Base-by-base conservation (phyloP, 345 rosid genomes). In the Sonneratia alba region DNA sequence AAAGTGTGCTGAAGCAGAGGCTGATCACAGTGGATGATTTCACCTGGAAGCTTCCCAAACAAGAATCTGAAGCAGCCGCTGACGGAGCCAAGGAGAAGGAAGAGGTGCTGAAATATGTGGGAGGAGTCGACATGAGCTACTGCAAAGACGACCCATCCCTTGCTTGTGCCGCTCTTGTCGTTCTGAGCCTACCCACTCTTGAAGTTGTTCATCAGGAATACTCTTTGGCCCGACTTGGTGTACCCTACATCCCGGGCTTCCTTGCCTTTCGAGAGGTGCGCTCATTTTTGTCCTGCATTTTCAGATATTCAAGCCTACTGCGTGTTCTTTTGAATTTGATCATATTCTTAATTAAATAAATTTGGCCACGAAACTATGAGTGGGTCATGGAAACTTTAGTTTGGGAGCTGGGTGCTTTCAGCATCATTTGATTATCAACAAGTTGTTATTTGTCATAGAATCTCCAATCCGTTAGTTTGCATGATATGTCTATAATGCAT, bases 61-160 rank as follows among this genome's bases (percentile, higher is more conserved):
- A 78, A 36, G 43, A 42, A 3, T 16, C 65, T 3, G 38, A 15
- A 4, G 11, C 67, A 32, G 43, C 75, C 10, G 27, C 37, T 42
- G 75, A 70, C 37, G 76, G 10, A n/a, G 55, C 22, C 3, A 77
- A 65, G 42, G 78, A 71, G 70, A 63, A 34, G 47, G 72, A 72
- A 34, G 81, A 77, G 53, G 72, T 63, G 27, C 82, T 92, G 77
- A 87, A 75, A 82, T 90, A 85, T 78, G 85, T 94, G n/a, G 98
- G 96, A 18, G 97, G 99, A 40, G 96, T 89, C 3, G 99, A 95
- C 72, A 80, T 94, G 76, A 92, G 96, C 86, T 92, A 83, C 83
- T 80, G 85, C 24, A 91, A 85, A 82, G 86, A 91, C 51, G 89
- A 87, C 36, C 77, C 87, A 3, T 86, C 89, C 0, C 43, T 86